A percentile compares a stretch with the other conserved stretches of the same genome.
Evolutionary conservation across 345 rosid species (phyloP).

Genomic region (Gossypium herbaceum): DNA sequence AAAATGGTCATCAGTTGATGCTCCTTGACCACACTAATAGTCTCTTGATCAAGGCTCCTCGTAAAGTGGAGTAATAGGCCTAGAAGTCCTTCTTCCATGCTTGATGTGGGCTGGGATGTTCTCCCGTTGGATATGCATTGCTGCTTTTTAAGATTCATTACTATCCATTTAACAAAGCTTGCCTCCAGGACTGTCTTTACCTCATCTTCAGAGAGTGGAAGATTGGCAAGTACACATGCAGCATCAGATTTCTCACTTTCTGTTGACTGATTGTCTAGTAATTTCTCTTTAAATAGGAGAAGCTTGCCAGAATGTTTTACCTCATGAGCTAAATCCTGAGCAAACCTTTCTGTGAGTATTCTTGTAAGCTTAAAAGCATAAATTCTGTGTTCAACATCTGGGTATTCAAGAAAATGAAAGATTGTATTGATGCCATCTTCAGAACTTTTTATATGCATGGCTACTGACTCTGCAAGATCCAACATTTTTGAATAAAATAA

Average conservation of each 20-base stretch:
- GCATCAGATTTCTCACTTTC: conserved; percentile 42
- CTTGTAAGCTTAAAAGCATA: conserved; percentile 35
- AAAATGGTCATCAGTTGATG: conserved; percentile 30
- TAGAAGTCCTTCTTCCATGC: conserved; percentile 39
- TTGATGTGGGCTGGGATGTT: conserved; percentile 21
- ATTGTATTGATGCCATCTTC: conserved; percentile 31
- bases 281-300: conserved; percentile 26
- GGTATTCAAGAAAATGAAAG: conserved; percentile 25
- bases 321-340: conserved; percentile 32
- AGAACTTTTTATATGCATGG: conserved; percentile 23
- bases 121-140: conserved; percentile 20
- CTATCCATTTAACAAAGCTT: conserved; percentile 32
- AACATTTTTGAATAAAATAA: conserved; percentile 8
- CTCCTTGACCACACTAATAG: conserved; percentile 24
- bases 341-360: conserved; percentile 29
- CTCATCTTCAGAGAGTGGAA: conserved; percentile 27
- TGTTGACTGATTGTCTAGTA: conserved; percentile 30
- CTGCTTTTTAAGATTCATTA: conserved; percentile 19
- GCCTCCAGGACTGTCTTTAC: conserved; percentile 27
- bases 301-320: conserved; percentile 26
- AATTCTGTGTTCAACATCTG: conserved; percentile 30
- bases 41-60: conserved; percentile 20
- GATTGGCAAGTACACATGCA: conserved; percentile 38
- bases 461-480: conserved; percentile 31
- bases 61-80: conserved; percentile 42